Base-by-base conservation (phyloP, 148 eudicot species). In the Rhododendron henanense region DNA sequence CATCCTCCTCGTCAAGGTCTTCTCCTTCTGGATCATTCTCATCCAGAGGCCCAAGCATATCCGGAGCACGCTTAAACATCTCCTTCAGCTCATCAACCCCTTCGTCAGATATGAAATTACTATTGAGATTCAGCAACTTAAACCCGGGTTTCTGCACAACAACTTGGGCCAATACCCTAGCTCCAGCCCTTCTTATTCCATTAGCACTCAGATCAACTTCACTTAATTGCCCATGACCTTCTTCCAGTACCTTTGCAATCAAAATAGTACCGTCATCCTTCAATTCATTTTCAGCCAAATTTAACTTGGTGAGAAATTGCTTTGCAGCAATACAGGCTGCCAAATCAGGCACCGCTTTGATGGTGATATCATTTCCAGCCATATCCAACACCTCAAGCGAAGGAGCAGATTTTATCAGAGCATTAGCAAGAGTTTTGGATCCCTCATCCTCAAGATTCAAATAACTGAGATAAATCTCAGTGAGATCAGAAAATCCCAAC, bases 1-100 rank as follows among this genome's bases (percentile, higher is more conserved):
- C 94, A 59, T n/a, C 90, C 16, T 94, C 93, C 61, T 93, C 95
- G 75, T 91, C 91, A 74, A 91, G 85, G 41, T 91, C 95, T 79
- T 88, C 94, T 69, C 97, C 95, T 67, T 93, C 95, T 9, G 94
- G 97, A 87, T 94, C 97, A 83, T 94, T 94, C 85, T 94, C 97
- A 80, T 94, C 95, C 89, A 94, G 88, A 47, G 95, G 90, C 37
- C 95, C 97, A 57, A 94, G 91, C 81, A 85, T 81, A 85, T 82
- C 86, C 1, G 94, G 95, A 83, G 80, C 89, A 84, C 88, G 87
- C 87, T 90, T 93, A 80, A 94, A 93, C 18, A 92, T 57, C 1
- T 87, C 95, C 37, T 91, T 90, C 69, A 94, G 84, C 87, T 92
- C 94, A 79, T 94, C 97, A 57, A 94, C 63, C n/a, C 95, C 97